Conservation (phyloP, 768 basidiomycete genomes). For the Pleurotus giganteus region DNA sequence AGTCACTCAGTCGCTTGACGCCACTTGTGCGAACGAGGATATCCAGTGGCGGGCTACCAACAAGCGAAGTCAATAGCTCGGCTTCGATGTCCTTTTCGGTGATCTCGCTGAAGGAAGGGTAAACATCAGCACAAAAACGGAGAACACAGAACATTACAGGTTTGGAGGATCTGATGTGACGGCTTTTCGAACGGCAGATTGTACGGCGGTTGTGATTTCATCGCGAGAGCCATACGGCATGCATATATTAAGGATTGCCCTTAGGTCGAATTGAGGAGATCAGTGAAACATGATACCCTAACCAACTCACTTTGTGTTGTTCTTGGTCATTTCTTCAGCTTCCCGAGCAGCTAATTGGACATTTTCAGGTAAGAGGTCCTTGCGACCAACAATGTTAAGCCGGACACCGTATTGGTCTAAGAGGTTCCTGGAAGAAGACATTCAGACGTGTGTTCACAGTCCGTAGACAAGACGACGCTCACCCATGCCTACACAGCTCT, state of each 20-base stretch:
- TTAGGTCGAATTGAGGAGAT: conserved; percentile 26
- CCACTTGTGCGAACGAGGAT: conserved; percentile 90
- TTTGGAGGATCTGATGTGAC: conserved; percentile 19
- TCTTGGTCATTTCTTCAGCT: conserved; percentile 75
- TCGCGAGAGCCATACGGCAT: conserved; percentile 92
- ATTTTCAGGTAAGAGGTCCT: conserved; percentile 69
- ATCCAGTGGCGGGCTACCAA: conserved; percentile 78
- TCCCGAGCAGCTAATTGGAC: conserved; percentile 67
- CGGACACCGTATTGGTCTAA: conserved; percentile 81
- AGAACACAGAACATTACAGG: neutral
- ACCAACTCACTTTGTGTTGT: conserved; percentile 61
- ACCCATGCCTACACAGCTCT: conserved; percentile 84
- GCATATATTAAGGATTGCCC: conserved; percentile 87
- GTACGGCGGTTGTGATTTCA: conserved; percentile 84
- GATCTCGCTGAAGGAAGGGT: conserved; percentile 30
- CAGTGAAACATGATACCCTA: neutral
- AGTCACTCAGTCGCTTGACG: conserved; percentile 86
- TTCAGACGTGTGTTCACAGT: neutral
- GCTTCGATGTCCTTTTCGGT: conserved; percentile 67
- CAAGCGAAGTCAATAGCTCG: conserved; percentile 63
- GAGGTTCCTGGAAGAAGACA: conserved; percentile 56
- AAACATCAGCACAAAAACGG: neutral
- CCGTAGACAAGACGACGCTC: too few species aligned
- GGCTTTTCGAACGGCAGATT: conserved; percentile 43
- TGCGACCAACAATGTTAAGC: conserved; percentile 78